Evolutionary conservation across 768 basidiomycete genomes (phyloP).

Genomic region (Russula lepida): DNA sequence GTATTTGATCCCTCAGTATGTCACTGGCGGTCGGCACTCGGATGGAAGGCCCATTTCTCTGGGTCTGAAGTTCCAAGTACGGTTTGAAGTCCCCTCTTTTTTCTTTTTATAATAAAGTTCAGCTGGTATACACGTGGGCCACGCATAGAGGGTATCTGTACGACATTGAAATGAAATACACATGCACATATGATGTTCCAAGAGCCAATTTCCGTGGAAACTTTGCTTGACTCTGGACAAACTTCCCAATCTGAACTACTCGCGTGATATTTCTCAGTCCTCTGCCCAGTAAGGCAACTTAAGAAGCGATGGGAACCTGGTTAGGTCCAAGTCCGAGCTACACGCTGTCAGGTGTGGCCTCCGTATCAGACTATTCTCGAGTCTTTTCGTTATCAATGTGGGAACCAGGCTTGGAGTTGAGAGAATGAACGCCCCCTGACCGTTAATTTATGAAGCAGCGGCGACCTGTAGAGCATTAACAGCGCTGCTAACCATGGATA

Average conservation of each 20-base stretch:
- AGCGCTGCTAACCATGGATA: background rate
- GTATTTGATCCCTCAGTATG: background rate
- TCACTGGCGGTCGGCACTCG: background rate
- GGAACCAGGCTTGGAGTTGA: background rate
- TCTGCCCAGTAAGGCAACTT: background rate
- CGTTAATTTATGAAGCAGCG: background rate
- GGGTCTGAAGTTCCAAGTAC: too few species aligned
- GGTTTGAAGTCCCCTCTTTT: background rate
- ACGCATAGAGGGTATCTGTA: background rate
- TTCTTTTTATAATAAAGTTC: background rate
- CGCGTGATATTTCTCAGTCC: background rate
- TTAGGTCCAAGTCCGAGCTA: background rate
- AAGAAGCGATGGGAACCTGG: background rate
- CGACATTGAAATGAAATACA: background rate
- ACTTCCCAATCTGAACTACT: background rate
- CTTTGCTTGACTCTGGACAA: background rate
- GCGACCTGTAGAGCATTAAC: background rate
- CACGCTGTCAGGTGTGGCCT: background rate
- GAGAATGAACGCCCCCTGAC: background rate
- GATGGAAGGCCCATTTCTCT: background rate
- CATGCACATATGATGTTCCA: background rate
- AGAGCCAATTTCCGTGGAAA: background rate
- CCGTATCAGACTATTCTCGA: background rate
- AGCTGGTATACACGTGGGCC: background rate
- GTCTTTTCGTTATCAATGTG: background rate